Conservation (phyloP, 2,329 filamentous ascomycete species). For the Beauveria bassiana region DNA sequence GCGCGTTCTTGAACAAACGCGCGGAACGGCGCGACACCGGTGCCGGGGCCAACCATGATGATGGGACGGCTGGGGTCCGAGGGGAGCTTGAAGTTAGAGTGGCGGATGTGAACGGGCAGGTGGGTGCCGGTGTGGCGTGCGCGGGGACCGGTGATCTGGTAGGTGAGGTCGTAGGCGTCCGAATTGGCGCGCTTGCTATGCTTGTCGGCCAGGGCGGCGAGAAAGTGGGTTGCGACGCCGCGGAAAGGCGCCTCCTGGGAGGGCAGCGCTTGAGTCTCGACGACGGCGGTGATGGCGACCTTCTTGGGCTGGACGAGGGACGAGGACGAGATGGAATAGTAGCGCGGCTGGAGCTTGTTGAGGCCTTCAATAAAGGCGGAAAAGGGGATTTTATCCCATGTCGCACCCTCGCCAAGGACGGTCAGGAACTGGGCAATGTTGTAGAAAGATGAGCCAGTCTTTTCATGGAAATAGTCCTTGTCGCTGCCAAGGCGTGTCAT, state of each 20-base stretch:
- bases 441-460: constrained; percentile 71
- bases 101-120: constrained; percentile 89
- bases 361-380: constrained; percentile 90
- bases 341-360: constrained; percentile 91
- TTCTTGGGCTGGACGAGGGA: constrained; percentile 89
- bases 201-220: constrained; percentile 91
- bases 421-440: constrained; percentile 85
- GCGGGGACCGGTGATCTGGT: constrained; percentile 78
- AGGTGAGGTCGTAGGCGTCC: constrained; percentile 75
- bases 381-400: constrained; percentile 83
- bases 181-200: constrained; percentile 82
- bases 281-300: constrained; percentile 90
- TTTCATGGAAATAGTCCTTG: constrained; percentile 90
- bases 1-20: constrained; percentile 92
- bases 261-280: constrained; percentile 74
- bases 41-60: constrained; percentile 94
- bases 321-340: constrained; percentile 98
- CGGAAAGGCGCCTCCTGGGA: constrained; percentile 75
- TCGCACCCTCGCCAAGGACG: constrained; percentile 61
- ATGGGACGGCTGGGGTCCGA: constrained; percentile 90
- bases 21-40: constrained; percentile 92
- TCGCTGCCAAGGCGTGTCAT: constrained; percentile 84
- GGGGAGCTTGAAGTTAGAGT: constrained; percentile 98
- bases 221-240: constrained; percentile 94
- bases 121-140: constrained; percentile 97